These are phyloP conservation scores for Geoglossum cookeanum DNA, from an alignment of 2,329 filamentous ascomycete species.

Conservation along the genomic window DNA sequence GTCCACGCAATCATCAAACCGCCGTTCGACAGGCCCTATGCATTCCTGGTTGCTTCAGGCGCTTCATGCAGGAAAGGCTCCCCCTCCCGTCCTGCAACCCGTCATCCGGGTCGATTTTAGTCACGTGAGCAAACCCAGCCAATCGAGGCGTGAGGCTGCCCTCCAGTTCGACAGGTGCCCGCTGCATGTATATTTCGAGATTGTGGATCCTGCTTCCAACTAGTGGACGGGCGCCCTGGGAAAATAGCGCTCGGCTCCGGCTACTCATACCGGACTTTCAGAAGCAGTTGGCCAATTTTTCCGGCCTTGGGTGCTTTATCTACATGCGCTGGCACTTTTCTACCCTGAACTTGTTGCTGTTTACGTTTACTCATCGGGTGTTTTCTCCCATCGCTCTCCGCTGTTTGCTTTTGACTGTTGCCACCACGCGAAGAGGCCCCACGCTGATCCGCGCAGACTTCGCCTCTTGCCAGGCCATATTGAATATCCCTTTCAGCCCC, in stretches of 20 bases:
- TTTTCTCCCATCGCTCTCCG: neutral
- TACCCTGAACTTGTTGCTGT: neutral
- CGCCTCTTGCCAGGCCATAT: neutral
- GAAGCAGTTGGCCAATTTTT: neutral
- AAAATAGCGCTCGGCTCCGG: slow-evolving; percentile 3
- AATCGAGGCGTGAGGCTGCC: neutral
- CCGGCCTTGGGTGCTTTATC: slow-evolving; percentile 2
- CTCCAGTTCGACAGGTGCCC: neutral
- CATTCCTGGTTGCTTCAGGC: slow-evolving; percentile 1
- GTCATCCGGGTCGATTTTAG: neutral
- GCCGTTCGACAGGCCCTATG: slow-evolving; percentile 1
- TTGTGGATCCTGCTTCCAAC: neutral
- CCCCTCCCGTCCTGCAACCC: slow-evolving; percentile 2
- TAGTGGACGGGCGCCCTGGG: neutral
- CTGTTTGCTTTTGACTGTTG: slow-evolving; percentile 1
- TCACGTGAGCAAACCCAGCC: neutral
- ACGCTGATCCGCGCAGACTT: neutral
- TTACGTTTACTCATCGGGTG: neutral
- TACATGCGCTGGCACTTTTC: slow-evolving; percentile 1
- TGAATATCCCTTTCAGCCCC: neutral
- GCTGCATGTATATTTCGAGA: slow-evolving; percentile 3
- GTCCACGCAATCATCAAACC: neutral
- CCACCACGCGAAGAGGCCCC: neutral
- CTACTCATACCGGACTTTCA: neutral
- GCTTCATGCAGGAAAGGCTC: slow-evolving; percentile 2